A percentile compares a stretch with the other conserved stretches of the same genome.
phyloP scores from a whole-genome alignment of 345 rosid species.

The Gossypium arboreum region DNA sequence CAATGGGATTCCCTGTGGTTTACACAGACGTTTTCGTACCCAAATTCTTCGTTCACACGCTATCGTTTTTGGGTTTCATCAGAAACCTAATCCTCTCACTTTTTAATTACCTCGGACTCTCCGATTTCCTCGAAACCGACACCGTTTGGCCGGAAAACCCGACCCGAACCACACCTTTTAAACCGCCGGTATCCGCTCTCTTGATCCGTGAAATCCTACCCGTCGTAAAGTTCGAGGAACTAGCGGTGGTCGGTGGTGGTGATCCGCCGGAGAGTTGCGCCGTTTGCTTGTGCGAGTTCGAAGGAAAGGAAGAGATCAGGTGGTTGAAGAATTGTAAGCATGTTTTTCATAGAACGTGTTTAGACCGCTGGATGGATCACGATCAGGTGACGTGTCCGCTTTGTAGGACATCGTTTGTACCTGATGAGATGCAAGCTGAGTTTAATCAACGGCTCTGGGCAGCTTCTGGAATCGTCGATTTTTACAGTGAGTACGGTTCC shows the following conservation, averaged over 20 bases:
- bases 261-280: conserved; percentile 71
- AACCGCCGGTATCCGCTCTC: conserved; percentile 58
- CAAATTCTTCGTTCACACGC: conserved; percentile 56
- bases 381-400: conserved; percentile 87
- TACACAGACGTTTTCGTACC: conserved; percentile 74
- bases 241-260: conserved; percentile 36
- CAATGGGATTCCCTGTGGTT: conserved; percentile 83
- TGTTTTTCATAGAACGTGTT: conserved; percentile 70
- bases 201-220: conserved; percentile 80
- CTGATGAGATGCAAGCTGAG: conserved; percentile 79
- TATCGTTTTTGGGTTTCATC: conserved; percentile 61
- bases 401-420: conserved; percentile 74
- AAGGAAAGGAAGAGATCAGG: conserved; percentile 69
- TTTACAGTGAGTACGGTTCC: conserved; percentile 50
- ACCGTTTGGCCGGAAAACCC: conserved; percentile 47
- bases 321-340: conserved; percentile 76
- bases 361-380: conserved; percentile 96
- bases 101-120: conserved; percentile 60
- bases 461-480: conserved; percentile 51
- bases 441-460: conserved; percentile 78
- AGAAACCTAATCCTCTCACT: conserved; percentile 47
- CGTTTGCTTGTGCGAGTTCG: conserved; percentile 75
- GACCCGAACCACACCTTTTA: conserved; percentile 23
- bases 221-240: conserved; percentile 52
- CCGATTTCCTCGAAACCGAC: conserved; percentile 78